These are phyloP conservation scores for Dothidotthia symphoricarpi DNA, from an alignment of 2,329 filamentous ascomycete genomes.

Conservation along the genomic window DNA sequence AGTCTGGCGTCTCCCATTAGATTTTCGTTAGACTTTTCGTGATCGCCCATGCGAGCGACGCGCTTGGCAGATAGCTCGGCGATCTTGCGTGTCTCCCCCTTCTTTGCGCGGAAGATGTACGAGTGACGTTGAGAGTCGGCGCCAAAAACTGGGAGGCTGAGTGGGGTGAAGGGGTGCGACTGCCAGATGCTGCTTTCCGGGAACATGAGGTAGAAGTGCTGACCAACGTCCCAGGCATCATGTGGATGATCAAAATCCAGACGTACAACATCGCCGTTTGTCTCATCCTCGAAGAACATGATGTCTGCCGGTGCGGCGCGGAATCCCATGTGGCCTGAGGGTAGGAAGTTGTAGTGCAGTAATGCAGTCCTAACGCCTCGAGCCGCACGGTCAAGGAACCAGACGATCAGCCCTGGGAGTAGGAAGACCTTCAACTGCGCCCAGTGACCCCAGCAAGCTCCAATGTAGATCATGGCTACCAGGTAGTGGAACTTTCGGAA, in stretches of 20 bases:
- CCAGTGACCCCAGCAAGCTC: slow-evolving; percentile 76
- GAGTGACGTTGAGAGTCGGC: slow-evolving; percentile 29
- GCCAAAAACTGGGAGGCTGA: slow-evolving; percentile 26
- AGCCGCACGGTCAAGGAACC: slow-evolving; percentile 62
- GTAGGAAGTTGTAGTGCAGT: slow-evolving; percentile 53
- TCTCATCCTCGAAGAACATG: slow-evolving; percentile 38
- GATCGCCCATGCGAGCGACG: slow-evolving; percentile 17
- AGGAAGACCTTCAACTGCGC: slow-evolving; percentile 49
- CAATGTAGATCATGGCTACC: slow-evolving; percentile 71
- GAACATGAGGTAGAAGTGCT: slow-evolving; percentile 72
- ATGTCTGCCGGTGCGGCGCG: slow-evolving; percentile 27
- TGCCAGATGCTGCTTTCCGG: slow-evolving; percentile 67
- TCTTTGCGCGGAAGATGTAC: slow-evolving; percentile 39
- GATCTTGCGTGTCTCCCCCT: slow-evolving; percentile 36
- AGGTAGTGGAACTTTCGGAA: slow-evolving; percentile 74
- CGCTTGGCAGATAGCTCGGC: slow-evolving; percentile 32
- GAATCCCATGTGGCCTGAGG: slow-evolving; percentile 33
- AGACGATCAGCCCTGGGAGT: slow-evolving; percentile 58
- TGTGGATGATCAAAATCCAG: slow-evolving; percentile 65
- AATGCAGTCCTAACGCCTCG: slow-evolving; percentile 59
- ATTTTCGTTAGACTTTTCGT: slow-evolving; percentile 22
- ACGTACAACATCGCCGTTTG: slow-evolving; percentile 56
- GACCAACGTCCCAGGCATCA: slow-evolving; percentile 62
- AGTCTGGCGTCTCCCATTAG: slow-evolving; percentile 27
- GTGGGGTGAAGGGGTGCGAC: slow-evolving; percentile 63